Percentiles rank a stretch among this genome's conserved stretches.
Evolutionary conservation across 306 rosid genomes (phyloP).

Genomic region (Dryas alaskensis): DNA sequence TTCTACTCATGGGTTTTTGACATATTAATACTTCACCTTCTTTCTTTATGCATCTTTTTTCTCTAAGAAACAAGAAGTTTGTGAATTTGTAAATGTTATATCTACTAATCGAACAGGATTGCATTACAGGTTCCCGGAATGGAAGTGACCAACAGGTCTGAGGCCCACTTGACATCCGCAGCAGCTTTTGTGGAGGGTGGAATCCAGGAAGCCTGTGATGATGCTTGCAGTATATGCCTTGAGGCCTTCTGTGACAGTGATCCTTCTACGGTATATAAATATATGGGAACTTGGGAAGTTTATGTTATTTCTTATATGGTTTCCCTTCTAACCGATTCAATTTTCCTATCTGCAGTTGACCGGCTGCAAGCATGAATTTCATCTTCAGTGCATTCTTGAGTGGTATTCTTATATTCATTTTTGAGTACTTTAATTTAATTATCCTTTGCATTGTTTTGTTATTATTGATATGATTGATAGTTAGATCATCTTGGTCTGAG

Average conservation of each 20-base stretch:
- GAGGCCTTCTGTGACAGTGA: constrained; percentile 80
- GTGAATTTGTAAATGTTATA: background rate
- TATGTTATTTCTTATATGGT: constrained; percentile 14
- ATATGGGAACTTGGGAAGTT: background rate
- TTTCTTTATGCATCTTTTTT: background rate
- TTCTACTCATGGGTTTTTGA: background rate
- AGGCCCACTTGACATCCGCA: constrained; percentile 83
- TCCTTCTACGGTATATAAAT: constrained; percentile 69
- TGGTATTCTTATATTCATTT: constrained; percentile 50
- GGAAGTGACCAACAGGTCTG: constrained; percentile 56
- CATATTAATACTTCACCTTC: background rate
- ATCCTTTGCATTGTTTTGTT: background rate
- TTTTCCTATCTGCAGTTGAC: constrained; percentile 59
- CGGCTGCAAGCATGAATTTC: constrained; percentile 88
- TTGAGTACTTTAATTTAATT: constrained; percentile 1
- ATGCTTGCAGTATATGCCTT: constrained; percentile 94
- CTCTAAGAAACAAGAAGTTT: background rate
- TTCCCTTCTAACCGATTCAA: constrained; percentile 12
- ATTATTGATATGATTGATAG: background rate
- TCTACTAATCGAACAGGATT: background rate
- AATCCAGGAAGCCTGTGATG: constrained; percentile 93
- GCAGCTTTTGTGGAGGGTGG: constrained; percentile 99
- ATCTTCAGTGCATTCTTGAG: constrained; percentile 95
- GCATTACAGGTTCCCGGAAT: constrained; percentile 45
- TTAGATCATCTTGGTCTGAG: background rate